phyloP scores from a whole-genome alignment of 2,329 filamentous ascomycete species.

The Fonsecaea monophora region DNA sequence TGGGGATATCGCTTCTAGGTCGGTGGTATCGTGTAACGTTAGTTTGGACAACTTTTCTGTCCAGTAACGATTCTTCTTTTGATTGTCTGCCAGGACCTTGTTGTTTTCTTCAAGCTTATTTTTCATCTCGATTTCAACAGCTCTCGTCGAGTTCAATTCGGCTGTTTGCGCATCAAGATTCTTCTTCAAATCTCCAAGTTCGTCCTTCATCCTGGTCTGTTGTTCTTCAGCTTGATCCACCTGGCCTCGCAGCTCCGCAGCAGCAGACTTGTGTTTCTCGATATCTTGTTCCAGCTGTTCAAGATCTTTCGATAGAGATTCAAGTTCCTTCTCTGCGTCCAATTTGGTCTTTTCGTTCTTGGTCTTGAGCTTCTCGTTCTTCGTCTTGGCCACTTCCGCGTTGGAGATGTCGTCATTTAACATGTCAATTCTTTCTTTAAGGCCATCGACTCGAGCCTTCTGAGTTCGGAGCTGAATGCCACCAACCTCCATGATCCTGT shows the following conservation, averaged over 20 bases:
- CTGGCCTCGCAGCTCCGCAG: conserved; percentile 72
- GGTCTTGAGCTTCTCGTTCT: conserved; percentile 87
- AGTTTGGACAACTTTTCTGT: conserved; percentile 88
- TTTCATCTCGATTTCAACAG: conserved; percentile 94
- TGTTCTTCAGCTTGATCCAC: conserved; percentile 82
- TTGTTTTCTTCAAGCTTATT: conserved; percentile 98
- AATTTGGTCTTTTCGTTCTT: conserved; percentile 85
- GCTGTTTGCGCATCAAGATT: conserved; percentile 85
- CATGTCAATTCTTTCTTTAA: conserved; percentile 83
- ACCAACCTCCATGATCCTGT: conserved; percentile 98
- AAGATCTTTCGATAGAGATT: conserved; percentile 72
- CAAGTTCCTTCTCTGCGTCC: conserved; percentile 80
- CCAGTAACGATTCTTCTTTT: conserved; percentile 85
- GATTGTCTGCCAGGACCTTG: conserved; percentile 84
- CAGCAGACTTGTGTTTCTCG: conserved; percentile 75
- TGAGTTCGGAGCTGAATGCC: conserved; percentile 91
- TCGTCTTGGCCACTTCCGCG: conserved; percentile 85
- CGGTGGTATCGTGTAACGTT: conserved; percentile 77
- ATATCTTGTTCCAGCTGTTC: conserved; percentile 81
- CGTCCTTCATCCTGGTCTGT: conserved; percentile 78
- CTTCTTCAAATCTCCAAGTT: conserved; percentile 77
- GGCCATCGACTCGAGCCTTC: conserved; percentile 84
- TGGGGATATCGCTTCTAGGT: conserved; percentile 53
- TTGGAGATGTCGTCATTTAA: conserved; percentile 82
- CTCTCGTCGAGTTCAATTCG: conserved; percentile 87